Evolutionary conservation across 2,329 filamentous ascomycete genomes (phyloP), one percentile per base, ranked within the genome.

Genomic region (Chrysoporthe cubensis): DNA sequence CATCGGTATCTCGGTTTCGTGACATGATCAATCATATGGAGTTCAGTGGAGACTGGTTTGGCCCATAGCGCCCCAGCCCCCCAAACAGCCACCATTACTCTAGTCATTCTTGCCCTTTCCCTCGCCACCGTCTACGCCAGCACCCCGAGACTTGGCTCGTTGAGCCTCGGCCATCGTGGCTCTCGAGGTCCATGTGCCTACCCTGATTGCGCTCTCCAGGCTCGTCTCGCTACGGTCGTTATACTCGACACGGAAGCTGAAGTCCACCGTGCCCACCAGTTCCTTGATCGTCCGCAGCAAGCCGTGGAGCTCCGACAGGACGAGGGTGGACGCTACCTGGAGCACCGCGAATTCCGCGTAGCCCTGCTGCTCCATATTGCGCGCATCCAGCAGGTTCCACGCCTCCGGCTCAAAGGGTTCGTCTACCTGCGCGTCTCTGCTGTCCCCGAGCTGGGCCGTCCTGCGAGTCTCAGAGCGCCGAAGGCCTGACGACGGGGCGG

Each of bases 291-390:
- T 82, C 76, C 80, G 80, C 70, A 92, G 80, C 66, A 94, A 76
- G 70, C 84, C 84, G 70, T 87, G 85, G 50, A 94, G 77, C 77
- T 94, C 91, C 72, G 90, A 90, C 68, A 87, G 86, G 46, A 94
- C 85, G 69, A 91, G 88, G 65, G 86, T 83, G 65, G 87, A 90
- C 70, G 89, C 90, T 50, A 94, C 88, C 74, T 93, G 90, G 72
- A 93, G 80, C 9, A 93, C 90, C 0, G 91, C 90, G 78, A 93
- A 94, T 64, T 90, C 90, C 2, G 89, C 87, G 77, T 92, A 93
- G 0, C 90, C 91, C 0, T 89, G 89, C 75, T 93, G 89, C 2
- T 88, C 84, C 69, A 93, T 85, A 75, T 93, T 89, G 69, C 83
- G 77, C 2, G 91, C 79, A 71, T 85, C 87, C 21, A 93, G 75